These are phyloP conservation scores for Kodamaea plutei DNA, from an alignment of 1,139 yeast species.

Conservation along the genomic window DNA sequence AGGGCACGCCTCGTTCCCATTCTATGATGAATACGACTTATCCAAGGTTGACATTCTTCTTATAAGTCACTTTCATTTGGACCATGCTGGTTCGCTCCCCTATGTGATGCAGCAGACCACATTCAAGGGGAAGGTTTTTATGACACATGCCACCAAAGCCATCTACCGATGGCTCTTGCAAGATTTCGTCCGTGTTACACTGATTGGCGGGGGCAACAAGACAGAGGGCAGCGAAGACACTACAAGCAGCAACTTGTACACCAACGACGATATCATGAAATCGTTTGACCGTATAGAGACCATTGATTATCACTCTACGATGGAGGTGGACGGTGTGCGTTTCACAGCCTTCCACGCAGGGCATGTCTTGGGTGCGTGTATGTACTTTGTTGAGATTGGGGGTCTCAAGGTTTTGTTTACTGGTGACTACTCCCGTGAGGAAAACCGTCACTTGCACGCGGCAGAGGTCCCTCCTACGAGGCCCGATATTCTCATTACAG, in stretches of 20 bases:
- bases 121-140: constrained; percentile 91
- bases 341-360: constrained; percentile 99
- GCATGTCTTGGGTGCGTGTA: constrained; percentile 97
- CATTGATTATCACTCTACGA: constrained; percentile 90
- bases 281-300: constrained; percentile 92
- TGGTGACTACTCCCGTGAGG: constrained; percentile 95
- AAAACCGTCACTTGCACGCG: constrained; percentile 88
- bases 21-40: constrained; percentile 90
- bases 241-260: constrained; percentile 56
- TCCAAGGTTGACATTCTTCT: constrained; percentile 81
- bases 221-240: constrained; percentile 21
- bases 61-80: constrained; percentile 92
- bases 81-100: constrained; percentile 96
- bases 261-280: constrained; percentile 84
- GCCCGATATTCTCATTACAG: constrained; percentile 90
- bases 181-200: constrained; percentile 91
- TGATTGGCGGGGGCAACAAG: constrained; percentile 49
- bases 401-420: constrained; percentile 87
- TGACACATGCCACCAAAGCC: constrained; percentile 99
- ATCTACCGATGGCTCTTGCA: constrained; percentile 91
- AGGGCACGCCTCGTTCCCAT: constrained; percentile 89
- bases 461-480: constrained; percentile 91
- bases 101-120: constrained; percentile 97
- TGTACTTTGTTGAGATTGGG: constrained; percentile 93
- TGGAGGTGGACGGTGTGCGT: constrained; percentile 88